Evolutionary conservation across 108 stramenopile genomes (phyloP).

Genomic region (Aurantiochytrium sp.): DNA sequence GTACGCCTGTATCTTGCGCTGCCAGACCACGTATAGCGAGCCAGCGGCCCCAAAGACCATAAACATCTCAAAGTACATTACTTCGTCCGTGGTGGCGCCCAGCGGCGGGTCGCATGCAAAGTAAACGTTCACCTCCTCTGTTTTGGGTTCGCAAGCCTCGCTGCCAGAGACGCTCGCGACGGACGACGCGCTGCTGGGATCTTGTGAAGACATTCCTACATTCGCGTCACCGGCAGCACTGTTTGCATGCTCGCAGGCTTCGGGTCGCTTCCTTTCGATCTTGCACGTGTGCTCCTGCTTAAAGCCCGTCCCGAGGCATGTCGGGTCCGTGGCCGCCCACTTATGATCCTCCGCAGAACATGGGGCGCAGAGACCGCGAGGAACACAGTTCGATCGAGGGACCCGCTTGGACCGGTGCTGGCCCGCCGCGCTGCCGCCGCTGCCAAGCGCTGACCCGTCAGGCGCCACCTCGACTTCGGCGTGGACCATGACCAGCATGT

Average conservation of each 20-base stretch:
- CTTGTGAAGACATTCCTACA: too few relatives aligned
- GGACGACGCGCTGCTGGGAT: too few relatives aligned
- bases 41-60: not conserved
- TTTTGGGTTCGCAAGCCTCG: not conserved
- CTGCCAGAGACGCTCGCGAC: not conserved
- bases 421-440: too few relatives aligned
- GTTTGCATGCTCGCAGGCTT: not conserved
- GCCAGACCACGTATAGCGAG: not conserved
- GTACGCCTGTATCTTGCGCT: slow-evolving; percentile 9
- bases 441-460: too few relatives aligned
- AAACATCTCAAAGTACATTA: not conserved
- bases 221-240: too few relatives aligned
- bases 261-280: not conserved
- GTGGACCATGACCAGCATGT: too few relatives aligned
- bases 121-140: not conserved
- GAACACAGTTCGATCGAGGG: not conserved
- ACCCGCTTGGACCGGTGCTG: too few relatives aligned
- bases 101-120: not conserved
- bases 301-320: not conserved
- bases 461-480: too few relatives aligned
- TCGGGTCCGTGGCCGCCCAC: not conserved
- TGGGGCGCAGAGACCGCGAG: not conserved
- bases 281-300: not conserved
- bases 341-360: not conserved
- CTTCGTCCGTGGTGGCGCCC: not conserved